Conservation (phyloP, 768 basidiomycete species). For the Amanita rubescens region DNA sequence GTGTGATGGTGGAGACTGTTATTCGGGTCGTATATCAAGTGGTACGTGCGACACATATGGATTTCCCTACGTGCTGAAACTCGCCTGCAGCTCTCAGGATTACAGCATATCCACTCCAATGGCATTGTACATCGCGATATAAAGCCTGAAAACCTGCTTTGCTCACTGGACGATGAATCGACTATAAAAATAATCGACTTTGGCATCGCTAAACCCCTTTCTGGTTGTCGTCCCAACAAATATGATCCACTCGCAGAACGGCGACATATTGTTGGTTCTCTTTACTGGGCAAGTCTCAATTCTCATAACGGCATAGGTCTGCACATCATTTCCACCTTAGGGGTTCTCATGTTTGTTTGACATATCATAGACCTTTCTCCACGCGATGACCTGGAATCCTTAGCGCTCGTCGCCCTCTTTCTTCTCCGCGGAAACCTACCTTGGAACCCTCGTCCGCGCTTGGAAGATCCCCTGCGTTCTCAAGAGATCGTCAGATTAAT, state of each 20-base stretch:
- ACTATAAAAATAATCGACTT: conserved; percentile 24
- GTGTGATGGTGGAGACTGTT: conserved; percentile 16
- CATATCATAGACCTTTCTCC: conserved; percentile 17
- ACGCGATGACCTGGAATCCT: conserved; percentile 51
- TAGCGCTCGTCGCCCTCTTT: conserved; percentile 49
- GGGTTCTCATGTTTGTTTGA: conserved; percentile 2
- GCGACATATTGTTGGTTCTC: conserved; percentile 19
- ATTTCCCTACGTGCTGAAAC: not conserved
- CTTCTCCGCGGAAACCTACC: conserved; percentile 42
- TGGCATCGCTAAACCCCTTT: conserved; percentile 19
- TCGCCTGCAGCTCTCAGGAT: conserved; percentile 16
- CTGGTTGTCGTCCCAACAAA: conserved; percentile 11
- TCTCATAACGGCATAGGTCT: conserved; percentile 23
- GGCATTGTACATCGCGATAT: conserved; percentile 29
- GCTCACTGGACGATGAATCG: conserved; percentile 15
- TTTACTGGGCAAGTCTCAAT: conserved; percentile 26
- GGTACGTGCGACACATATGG: conserved; percentile 4
- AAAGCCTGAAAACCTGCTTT: conserved; percentile 28
- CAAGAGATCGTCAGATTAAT: conserved; percentile 12
- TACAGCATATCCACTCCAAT: conserved; percentile 22
- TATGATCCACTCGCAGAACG: conserved; percentile 17
- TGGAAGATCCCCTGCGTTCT: conserved; percentile 22
- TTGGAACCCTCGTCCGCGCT: conserved; percentile 21
- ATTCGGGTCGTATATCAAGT: conserved; percentile 16
- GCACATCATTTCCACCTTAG: conserved; percentile 10